phyloP scores from a whole-genome alignment of 176 grass and related monocot species.

The Puya raimondii region DNA sequence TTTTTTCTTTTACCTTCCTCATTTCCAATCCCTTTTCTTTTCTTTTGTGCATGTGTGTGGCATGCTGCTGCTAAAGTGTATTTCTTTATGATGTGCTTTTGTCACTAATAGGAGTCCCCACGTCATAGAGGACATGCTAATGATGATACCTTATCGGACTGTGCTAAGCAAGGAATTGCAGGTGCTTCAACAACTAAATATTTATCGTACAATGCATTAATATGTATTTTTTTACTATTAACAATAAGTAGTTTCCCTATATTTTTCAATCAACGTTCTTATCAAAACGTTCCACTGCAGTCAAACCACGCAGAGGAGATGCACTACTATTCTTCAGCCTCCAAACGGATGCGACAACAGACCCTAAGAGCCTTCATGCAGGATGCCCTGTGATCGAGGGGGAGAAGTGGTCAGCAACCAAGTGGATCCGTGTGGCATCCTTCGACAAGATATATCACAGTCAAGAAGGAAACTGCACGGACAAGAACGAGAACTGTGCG shows the following conservation, averaged over 20 bases:
- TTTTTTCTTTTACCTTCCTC: not conserved
- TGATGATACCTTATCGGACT: slow-evolving; percentile 65
- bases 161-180: slow-evolving; percentile 61
- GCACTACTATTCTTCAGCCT: slow-evolving; percentile 96
- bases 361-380: slow-evolving; percentile 66
- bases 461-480: slow-evolving; percentile 54
- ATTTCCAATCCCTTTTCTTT: not conserved
- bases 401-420: slow-evolving; percentile 89
- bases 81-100: not conserved
- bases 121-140: slow-evolving; percentile 28
- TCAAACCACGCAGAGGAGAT: slow-evolving; percentile 76
- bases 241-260: not conserved
- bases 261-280: not conserved
- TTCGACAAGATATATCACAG: slow-evolving; percentile 58
- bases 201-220: not conserved
- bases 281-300: slow-evolving; percentile 19
- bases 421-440: slow-evolving; percentile 77
- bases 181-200: slow-evolving; percentile 23
- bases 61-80: not conserved
- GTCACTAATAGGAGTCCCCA: slow-evolving; percentile 23
- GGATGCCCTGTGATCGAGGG: slow-evolving; percentile 72
- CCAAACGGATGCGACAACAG: slow-evolving; percentile 45
- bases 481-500: slow-evolving; percentile 49
- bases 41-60: not conserved
- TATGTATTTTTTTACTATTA: not conserved